These are phyloP conservation scores for Aureobasidium musti DNA, from an alignment of 2,329 filamentous ascomycete genomes.

Conservation along the genomic window DNA sequence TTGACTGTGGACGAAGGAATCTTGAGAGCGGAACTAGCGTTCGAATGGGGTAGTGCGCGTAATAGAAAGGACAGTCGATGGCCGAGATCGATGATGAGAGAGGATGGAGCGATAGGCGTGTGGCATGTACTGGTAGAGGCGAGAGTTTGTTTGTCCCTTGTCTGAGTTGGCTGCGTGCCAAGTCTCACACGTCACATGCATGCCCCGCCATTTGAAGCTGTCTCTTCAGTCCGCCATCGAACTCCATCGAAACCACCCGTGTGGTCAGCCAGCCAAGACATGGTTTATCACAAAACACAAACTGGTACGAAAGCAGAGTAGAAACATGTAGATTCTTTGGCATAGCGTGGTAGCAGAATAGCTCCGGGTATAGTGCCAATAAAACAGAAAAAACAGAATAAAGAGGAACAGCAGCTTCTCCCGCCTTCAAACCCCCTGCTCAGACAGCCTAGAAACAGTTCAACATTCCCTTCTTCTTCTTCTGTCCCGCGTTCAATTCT, in stretches of 20 bases:
- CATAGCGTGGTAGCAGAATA: conserved; percentile 14
- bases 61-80: conserved; percentile 3
- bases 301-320: neutral
- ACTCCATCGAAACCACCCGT: neutral
- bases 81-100: neutral
- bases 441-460: conserved; percentile 81
- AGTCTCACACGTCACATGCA: conserved; percentile 23
- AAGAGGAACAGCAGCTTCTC: neutral
- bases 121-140: conserved; percentile 5
- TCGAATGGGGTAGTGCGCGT: neutral
- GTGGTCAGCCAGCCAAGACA: conserved; percentile 15
- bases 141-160: conserved; percentile 11
- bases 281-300: neutral
- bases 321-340: conserved; percentile 18
- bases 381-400: neutral
- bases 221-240: neutral
- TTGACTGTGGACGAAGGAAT: conserved; percentile 38
- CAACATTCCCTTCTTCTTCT: conserved; percentile 91
- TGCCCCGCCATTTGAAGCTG: conserved; percentile 21
- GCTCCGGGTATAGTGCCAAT: conserved; percentile 25
- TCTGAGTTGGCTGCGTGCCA: conserved; percentile 8
- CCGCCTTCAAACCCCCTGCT: neutral
- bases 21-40: conserved; percentile 23
- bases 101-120: neutral
- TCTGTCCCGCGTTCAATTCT: conserved; percentile 75